Percentiles rank a stretch among this genome's conserved stretches.
Conservation (phyloP, 495 filamentous ascomycete species). For the Cercophora sp. region DNA sequence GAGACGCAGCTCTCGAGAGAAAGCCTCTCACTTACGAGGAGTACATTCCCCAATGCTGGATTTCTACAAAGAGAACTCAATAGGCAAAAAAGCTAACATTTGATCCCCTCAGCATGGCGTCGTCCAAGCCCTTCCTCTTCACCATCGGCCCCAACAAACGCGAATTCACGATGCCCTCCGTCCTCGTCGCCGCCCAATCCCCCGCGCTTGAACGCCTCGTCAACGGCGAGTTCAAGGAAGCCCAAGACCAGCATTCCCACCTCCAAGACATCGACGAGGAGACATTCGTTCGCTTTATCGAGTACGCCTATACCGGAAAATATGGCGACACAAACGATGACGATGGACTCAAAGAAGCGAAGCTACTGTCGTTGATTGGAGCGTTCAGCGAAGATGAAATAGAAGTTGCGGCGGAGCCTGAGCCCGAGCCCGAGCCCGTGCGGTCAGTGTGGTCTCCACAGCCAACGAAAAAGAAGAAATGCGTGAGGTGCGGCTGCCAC, state of each 20-base stretch:
- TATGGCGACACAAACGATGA: background rate
- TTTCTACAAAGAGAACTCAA: background rate
- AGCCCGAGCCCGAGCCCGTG: too few relatives aligned
- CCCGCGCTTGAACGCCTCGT: background rate
- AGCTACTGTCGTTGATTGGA: background rate
- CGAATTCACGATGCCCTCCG: conserved; percentile 6
- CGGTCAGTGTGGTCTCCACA: too few relatives aligned
- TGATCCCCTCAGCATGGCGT: conserved; percentile 1
- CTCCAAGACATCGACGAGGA: conserved; percentile 7
- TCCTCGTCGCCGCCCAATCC: background rate
- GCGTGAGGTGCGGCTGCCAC: too few relatives aligned
- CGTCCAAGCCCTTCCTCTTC: conserved; percentile 11
- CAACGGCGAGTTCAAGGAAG: conserved; percentile 15
- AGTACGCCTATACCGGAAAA: conserved; percentile 13
- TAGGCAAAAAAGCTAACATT: background rate
- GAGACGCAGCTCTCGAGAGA: background rate
- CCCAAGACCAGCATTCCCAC: background rate
- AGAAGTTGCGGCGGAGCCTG: too few relatives aligned
- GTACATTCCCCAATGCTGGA: background rate
- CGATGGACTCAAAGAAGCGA: background rate
- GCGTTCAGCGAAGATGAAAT: background rate
- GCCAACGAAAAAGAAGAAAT: too few relatives aligned
- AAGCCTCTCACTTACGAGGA: background rate
- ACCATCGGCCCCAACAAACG: background rate
- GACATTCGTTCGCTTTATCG: conserved; percentile 5